A percentile compares a stretch with the other conserved stretches of the same genome.
Conservation (phyloP, 2,329 filamentous ascomycete genomes). For the Neofusicoccum kwambonambiense region DNA sequence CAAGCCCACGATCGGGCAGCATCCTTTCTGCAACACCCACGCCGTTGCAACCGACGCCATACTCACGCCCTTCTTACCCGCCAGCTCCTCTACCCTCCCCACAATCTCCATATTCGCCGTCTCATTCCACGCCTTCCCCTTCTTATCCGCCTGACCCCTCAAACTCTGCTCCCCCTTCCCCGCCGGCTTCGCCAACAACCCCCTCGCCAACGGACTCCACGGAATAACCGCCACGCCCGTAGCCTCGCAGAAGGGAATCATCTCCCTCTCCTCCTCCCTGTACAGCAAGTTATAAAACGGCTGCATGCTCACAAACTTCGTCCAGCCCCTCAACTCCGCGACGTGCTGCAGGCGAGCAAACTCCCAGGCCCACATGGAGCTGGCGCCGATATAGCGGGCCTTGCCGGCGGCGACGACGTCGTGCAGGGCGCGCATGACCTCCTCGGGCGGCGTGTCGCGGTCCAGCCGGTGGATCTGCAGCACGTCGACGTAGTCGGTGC, state of each 20-base stretch:
- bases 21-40: slow-evolving; percentile 40
- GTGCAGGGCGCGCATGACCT: slow-evolving; percentile 61
- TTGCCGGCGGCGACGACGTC: slow-evolving; percentile 44
- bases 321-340: slow-evolving; percentile 43
- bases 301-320: slow-evolving; percentile 48
- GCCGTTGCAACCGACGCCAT: slow-evolving; percentile 39
- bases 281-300: background rate
- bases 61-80: slow-evolving; percentile 42
- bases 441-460: slow-evolving; percentile 52
- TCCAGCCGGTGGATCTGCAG: slow-evolving; percentile 63
- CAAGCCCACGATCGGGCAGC: slow-evolving; percentile 38
- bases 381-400: slow-evolving; percentile 28
- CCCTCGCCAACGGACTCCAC: slow-evolving; percentile 31
- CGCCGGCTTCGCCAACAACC: slow-evolving; percentile 39
- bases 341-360: slow-evolving; percentile 46
- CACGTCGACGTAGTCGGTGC: slow-evolving; percentile 59
- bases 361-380: slow-evolving; percentile 46
- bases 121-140: slow-evolving; percentile 22
- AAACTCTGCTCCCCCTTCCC: slow-evolving; percentile 26
- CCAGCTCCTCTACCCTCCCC: slow-evolving; percentile 46
- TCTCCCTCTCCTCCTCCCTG: slow-evolving; percentile 38
- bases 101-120: slow-evolving; percentile 45
- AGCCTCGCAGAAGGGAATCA: slow-evolving; percentile 24
- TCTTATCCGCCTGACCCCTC: slow-evolving; percentile 38
- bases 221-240: slow-evolving; percentile 28